Conservation (phyloP, 306 rosid genomes). For the Dalbergia oliveri region DNA sequence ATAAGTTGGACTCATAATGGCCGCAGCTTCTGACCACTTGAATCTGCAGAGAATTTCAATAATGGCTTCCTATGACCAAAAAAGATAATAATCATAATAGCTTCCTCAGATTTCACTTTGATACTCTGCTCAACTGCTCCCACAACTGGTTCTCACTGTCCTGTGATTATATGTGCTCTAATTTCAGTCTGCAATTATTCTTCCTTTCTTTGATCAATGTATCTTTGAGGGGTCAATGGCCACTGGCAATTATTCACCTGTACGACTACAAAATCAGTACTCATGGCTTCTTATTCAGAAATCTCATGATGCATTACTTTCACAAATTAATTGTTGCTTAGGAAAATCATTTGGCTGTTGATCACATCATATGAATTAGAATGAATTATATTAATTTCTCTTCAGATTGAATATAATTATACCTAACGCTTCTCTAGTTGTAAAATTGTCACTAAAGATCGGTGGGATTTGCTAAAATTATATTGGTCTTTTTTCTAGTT, state of each 20-base stretch:
- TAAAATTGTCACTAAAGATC: too few species aligned
- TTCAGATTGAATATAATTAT: too few species aligned
- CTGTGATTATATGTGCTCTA: not conserved
- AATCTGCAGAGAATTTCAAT: not conserved
- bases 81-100: not conserved
- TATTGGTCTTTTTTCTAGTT: too few species aligned
- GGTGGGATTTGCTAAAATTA: too few species aligned
- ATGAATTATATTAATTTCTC: too few species aligned
- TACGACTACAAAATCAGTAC: not conserved
- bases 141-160: not conserved
- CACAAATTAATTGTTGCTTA: not conserved
- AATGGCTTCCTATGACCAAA: not conserved
- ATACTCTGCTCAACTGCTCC: not conserved
- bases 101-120: not conserved
- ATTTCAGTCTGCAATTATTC: not conserved
- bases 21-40: not conserved
- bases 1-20: not conserved
- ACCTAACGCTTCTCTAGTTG: too few species aligned
- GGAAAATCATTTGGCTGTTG: not conserved
- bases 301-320: not conserved
- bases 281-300: not conserved
- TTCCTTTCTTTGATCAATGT: not conserved
- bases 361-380: not conserved
- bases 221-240: too few species aligned
- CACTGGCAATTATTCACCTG: too few species aligned